Base-by-base conservation (phyloP, 2,329 filamentous ascomycete species). In the Coleophoma cylindrospora region DNA sequence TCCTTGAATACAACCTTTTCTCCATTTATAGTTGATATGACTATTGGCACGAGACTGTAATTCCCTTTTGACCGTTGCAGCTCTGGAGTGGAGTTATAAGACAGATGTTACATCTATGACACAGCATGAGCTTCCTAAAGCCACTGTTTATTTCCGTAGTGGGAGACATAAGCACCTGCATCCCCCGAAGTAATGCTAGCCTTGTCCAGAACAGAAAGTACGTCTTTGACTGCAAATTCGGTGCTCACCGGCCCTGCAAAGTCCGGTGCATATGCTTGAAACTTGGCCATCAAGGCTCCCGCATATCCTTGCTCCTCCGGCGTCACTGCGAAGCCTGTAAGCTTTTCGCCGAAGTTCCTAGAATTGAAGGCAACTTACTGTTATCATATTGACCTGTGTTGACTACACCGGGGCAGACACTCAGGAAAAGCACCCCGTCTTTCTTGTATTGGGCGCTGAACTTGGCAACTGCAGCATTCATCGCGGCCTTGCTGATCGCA, bases 381-480 rank as follows among this genome's bases (percentile, higher is more conserved):
- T 27, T 21, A 11, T 43, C 19, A 17, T 34, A n/a, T n/a, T 40
- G 43, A 6, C 43, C 48, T 11, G 36, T 40, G 13, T 54, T 49
- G 9, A 54, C 49, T 17, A 40, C 4, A 43, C 79, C 79, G 0
- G 79, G 79, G 7, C 67, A 71, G 6, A 83, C 62, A 14, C 62
- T 66, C 53, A 83, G 51, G 61, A 81, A 81, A 1, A 81, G 60
- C 0, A 83, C 67, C 0, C 75, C 78, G 0, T 80, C 66, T 19
- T 70, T 66, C 40, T 65, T 66, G 55, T 77, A 79, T 54, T 74
- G 62, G 0, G 71, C 72, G 49, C 66, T 71, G 59, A 71, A 81
- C 61, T 83, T 83, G 54, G 74, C 73, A 0, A 77, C 62, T 1
- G 70, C 67, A 9, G 74, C 59, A 55, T 83, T 83, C 38, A 76